Evolutionary conservation across 371 early-diverging fungal species (phyloP).

Genomic region (Dichotomocladium elegans): DNA sequence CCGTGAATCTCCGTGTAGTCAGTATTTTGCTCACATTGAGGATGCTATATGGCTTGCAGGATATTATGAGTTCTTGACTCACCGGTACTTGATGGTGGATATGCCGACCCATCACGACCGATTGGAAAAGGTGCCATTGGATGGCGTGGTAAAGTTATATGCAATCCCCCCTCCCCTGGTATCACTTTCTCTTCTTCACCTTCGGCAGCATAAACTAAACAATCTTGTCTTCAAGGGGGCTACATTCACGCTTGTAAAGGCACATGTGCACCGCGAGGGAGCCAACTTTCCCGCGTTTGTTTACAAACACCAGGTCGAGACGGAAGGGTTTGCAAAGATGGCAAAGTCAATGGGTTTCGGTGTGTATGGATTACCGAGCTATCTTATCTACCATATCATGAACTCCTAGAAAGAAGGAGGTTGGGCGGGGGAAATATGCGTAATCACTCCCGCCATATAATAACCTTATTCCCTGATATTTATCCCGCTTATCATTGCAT

Average conservation of each 20-base stretch:
- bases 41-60: constrained; percentile 8
- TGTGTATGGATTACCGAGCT: constrained; percentile 59
- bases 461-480: too few species aligned
- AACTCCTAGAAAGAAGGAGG: constrained; percentile 5
- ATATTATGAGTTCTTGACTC: constrained; percentile 38
- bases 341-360: constrained; percentile 63
- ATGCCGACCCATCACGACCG: constrained; percentile 33
- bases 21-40: not conserved
- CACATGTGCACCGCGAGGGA: constrained; percentile 65
- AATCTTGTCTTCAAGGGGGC: constrained; percentile 24
- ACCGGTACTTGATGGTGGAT: constrained; percentile 40
- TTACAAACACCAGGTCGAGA: constrained; percentile 57
- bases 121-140: constrained; percentile 30
- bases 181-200: too few species aligned
- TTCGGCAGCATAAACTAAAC: too few species aligned
- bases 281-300: constrained; percentile 44
- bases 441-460: too few species aligned
- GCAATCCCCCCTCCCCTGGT: too few species aligned
- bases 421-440: too few species aligned
- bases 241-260: constrained; percentile 54
- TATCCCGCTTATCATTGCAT: too few species aligned
- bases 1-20: not conserved
- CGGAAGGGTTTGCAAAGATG: constrained; percentile 77
- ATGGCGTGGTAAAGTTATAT: constrained; percentile 32
- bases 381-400: constrained; percentile 47